Conservation (phyloP, 2,329 filamentous ascomycete species). For the Capronia americana region DNA sequence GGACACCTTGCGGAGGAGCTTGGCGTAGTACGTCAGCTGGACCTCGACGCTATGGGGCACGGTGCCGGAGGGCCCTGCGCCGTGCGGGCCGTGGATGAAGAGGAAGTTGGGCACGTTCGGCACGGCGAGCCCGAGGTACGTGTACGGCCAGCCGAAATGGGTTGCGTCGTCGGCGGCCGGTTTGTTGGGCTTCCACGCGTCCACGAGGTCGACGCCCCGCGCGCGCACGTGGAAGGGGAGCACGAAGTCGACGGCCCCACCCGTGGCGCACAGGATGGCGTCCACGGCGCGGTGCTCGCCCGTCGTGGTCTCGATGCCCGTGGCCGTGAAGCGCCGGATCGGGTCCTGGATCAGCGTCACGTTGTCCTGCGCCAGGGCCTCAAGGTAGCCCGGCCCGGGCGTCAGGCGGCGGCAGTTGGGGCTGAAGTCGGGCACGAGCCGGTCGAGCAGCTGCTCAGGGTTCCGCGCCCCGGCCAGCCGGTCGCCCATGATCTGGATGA, state of each 20-base stretch:
- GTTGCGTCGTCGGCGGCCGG: constrained; percentile 42
- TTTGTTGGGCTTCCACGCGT: constrained; percentile 44
- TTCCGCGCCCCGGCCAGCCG: constrained; percentile 39
- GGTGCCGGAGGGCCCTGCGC: constrained; percentile 65
- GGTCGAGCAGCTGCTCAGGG: constrained; percentile 44
- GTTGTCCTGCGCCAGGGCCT: constrained; percentile 66
- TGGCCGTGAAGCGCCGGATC: constrained; percentile 65
- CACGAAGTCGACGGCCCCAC: constrained; percentile 46
- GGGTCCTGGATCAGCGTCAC: constrained; percentile 65
- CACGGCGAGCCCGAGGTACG: constrained; percentile 50
- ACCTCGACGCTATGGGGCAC: constrained; percentile 72
- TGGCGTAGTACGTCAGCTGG: constrained; percentile 69
- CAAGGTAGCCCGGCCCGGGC: constrained; percentile 71
- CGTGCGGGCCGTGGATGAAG: constrained; percentile 50
- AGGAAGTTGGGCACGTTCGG: constrained; percentile 55
- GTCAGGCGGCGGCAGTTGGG: constrained; percentile 56
- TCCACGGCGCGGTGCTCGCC: constrained; percentile 39
- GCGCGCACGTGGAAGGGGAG: constrained; percentile 45
- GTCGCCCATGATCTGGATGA: constrained; percentile 36
- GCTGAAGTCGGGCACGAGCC: constrained; percentile 50
- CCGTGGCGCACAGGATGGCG: constrained; percentile 47
- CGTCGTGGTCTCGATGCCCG: constrained; percentile 48
- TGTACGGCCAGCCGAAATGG: constrained; percentile 42
- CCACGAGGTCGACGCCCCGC: constrained; percentile 38
- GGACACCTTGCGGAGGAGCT: constrained; percentile 70